These are phyloP conservation scores for Skeletonema grethae DNA, from an alignment of 108 stramenopile species.

Conservation along the genomic window DNA sequence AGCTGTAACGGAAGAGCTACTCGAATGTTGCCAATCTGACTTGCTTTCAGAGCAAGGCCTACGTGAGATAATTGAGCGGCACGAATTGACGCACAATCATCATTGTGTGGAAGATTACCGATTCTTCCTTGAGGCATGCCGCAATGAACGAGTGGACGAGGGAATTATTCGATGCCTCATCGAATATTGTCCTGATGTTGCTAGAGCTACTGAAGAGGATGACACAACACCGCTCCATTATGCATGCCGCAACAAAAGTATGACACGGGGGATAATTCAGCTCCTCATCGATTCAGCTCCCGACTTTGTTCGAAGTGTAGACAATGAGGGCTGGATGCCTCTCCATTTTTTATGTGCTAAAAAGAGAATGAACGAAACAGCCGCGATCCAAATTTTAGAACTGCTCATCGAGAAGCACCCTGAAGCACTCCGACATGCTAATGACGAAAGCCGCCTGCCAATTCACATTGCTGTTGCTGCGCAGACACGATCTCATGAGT, in stretches of 20 bases:
- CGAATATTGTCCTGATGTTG: background rate
- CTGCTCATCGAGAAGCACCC: background rate
- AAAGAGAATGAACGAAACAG: background rate
- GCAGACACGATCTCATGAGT: background rate
- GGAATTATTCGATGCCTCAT: too few relatives aligned
- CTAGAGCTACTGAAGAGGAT: background rate
- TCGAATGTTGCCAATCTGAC: too few relatives aligned
- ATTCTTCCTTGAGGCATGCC: too few relatives aligned
- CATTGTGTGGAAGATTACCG: too few relatives aligned
- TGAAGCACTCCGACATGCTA: background rate
- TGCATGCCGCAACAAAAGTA: background rate
- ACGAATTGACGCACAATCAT: too few relatives aligned
- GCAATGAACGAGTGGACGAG: too few relatives aligned
- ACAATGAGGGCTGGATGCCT: background rate
- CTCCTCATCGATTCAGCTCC: too few relatives aligned
- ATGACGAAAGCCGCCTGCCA: background rate
- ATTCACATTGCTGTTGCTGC: slow-evolving; percentile 9
- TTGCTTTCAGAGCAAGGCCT: too few relatives aligned
- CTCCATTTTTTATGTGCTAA: slow-evolving; percentile 1
- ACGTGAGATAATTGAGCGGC: too few relatives aligned
- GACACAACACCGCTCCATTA: background rate
- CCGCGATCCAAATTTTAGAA: background rate
- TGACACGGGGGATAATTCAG: background rate
- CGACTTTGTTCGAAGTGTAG: background rate
- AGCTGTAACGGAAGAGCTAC: too few relatives aligned